phyloP scores from a whole-genome alignment of 805 yeast genomes.

The Candida qinlingensis region DNA sequence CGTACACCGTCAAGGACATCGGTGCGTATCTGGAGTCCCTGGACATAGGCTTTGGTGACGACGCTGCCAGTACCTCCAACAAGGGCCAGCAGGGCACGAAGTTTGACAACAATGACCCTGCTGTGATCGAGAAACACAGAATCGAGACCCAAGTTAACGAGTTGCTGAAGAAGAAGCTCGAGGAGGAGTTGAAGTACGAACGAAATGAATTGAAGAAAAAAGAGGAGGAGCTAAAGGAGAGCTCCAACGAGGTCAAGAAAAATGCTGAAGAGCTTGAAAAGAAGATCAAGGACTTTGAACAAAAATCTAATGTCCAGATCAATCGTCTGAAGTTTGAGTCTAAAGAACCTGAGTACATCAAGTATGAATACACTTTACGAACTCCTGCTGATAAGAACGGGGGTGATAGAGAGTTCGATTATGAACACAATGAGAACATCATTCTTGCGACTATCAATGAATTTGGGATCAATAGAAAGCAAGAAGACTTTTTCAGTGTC shows the following conservation, averaged over 20 bases:
- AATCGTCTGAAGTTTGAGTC: neutral
- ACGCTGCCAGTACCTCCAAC: neutral
- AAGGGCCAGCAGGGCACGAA: neutral
- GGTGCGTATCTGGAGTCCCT: neutral
- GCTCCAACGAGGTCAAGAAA: neutral
- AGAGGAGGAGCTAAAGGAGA: neutral
- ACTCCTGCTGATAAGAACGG: neutral
- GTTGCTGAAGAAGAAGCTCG: constrained; percentile 4
- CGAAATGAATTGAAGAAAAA: constrained; percentile 7
- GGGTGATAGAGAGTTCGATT: neutral
- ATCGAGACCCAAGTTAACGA: constrained; percentile 1
- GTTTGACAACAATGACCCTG: constrained; percentile 4
- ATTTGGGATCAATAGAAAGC: constrained; percentile 12
- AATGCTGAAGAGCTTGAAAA: neutral
- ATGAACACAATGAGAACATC: constrained; percentile 12
- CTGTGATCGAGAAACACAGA: constrained; percentile 3
- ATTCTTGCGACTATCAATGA: constrained; percentile 10
- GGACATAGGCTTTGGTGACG: neutral
- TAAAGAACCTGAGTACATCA: constrained; percentile 2
- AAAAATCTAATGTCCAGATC: constrained; percentile 3
- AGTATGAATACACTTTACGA: constrained; percentile 8
- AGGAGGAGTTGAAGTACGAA: constrained; percentile 9
- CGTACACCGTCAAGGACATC: constrained; percentile 1
- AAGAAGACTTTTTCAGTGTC: constrained; percentile 12
- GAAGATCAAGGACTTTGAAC: neutral